Conservation (phyloP, 2,329 filamentous ascomycete genomes). For the Alternaria dauci region DNA sequence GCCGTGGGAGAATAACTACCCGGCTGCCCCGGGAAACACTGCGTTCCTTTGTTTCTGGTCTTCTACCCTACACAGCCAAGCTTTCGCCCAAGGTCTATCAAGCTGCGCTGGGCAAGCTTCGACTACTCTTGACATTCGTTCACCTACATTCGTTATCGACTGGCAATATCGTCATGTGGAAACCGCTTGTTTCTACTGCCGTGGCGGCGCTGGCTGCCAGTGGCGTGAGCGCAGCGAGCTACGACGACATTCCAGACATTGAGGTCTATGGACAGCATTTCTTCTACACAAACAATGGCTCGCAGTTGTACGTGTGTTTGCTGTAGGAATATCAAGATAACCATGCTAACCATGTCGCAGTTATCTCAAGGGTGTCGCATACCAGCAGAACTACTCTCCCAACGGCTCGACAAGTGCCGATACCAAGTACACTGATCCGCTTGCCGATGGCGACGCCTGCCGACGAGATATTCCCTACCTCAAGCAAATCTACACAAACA, state of each 20-base stretch:
- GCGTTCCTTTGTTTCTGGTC: background rate
- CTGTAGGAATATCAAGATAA: background rate
- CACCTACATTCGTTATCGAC: conserved; percentile 14
- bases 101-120: conserved; percentile 22
- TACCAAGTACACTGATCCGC: conserved; percentile 78
- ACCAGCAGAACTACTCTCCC: conserved; percentile 69
- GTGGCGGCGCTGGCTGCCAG: conserved; percentile 25
- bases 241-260: conserved; percentile 42
- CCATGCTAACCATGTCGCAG: conserved; percentile 44
- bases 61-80: conserved; percentile 14
- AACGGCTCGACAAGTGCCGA: conserved; percentile 40
- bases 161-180: conserved; percentile 17
- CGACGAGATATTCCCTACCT: conserved; percentile 86
- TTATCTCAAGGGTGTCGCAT: conserved; percentile 91
- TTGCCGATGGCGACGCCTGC: conserved; percentile 76
- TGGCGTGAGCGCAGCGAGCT: conserved; percentile 37
- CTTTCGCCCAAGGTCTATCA: conserved; percentile 16
- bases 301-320: conserved; percentile 63
- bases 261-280: conserved; percentile 76
- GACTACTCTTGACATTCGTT: conserved; percentile 10
- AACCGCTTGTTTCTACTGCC: conserved; percentile 20
- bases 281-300: conserved; percentile 85
- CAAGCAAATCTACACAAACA: conserved; percentile 79
- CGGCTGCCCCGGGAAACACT: conserved; percentile 11
- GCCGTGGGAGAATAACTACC: conserved; percentile 1